Percentiles rank a stretch among this genome's conserved stretches.
Evolutionary conservation across 2,329 filamentous ascomycete genomes (phyloP).

Genomic region (Penicillium carneum): DNA sequence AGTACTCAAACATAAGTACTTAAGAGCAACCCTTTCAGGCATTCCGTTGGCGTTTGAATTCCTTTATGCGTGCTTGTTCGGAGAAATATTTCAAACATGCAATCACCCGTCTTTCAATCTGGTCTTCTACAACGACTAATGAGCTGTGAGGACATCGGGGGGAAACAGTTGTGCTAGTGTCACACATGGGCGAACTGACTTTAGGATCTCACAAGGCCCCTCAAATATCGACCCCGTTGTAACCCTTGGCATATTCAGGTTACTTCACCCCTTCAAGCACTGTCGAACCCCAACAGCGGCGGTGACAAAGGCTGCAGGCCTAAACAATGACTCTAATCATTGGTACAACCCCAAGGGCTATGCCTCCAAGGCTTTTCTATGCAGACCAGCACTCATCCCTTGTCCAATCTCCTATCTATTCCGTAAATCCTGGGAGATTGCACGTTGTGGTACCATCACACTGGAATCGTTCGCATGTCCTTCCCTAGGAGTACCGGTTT

Average conservation of each 20-base stretch:
- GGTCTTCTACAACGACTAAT: neutral
- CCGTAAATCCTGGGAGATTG: neutral
- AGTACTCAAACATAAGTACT: neutral
- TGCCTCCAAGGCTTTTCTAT: neutral
- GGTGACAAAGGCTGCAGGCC: neutral
- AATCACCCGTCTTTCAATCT: slow-evolving; percentile 7
- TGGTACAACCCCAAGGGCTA: neutral
- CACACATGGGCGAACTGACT: slow-evolving; percentile 1
- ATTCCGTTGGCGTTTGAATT: neutral
- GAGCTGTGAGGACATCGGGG: slow-evolving; percentile 7
- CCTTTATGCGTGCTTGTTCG: neutral
- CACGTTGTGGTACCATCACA: slow-evolving; percentile 7
- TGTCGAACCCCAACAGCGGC: neutral
- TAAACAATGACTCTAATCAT: neutral
- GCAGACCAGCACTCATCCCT: slow-evolving; percentile 6
- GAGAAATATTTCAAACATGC: slow-evolving; percentile 8
- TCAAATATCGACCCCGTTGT: neutral
- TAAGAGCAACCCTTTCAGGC: slow-evolving; percentile 1
- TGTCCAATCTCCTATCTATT: neutral
- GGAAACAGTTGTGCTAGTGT: slow-evolving; percentile 2
- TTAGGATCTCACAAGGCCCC: neutral
- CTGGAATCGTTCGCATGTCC: slow-evolving; percentile 8
- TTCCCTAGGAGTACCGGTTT: neutral
- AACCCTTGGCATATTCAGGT: neutral
- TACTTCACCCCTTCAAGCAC: neutral